Evolutionary conservation across 2,329 filamentous ascomycete genomes (phyloP), one percentile per base, ranked within the genome.

Genomic region (Colletotrichum sp.): DNA sequence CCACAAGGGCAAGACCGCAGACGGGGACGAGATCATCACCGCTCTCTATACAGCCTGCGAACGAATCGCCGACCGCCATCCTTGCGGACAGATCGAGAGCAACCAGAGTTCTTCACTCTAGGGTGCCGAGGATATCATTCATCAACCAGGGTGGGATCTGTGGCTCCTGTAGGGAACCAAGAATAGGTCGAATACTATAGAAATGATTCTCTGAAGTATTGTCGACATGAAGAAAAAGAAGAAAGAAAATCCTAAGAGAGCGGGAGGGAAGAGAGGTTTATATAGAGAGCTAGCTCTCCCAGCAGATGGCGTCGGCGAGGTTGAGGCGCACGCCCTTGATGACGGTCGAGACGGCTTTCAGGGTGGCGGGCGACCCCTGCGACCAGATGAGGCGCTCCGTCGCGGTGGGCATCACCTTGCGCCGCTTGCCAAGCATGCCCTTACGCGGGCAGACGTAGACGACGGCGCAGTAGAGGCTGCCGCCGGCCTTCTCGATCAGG

Each of bases 141-240:
- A 97, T 97, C 95, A 95, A 94, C 94, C 95, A 95, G 95, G 94
- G 93, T 96, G 92, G 92, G 92, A 91, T 95, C 94, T 96, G 94
- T 96, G 92, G 94, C 96, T 98, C 90, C 90, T 94, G 91, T 96
- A 91, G 92, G 92, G 92, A 96, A 94, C 93, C 95, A 94, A 97
- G 94, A 95, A 92, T 91, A 90, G 91, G 94, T 96, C 93, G 93
- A 95, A 91, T 93, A 96, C 96, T 98, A 96, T 96, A 98, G 94
- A 98, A 97, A 95, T 95, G 95, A 96, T 96, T 96, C 94, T 95
- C 86, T 76, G 74, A 76, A 76, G 74, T 76, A 76, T 76, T 76
- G 74, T 76, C 74, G 74, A 76, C 74, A 76, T 76, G 70, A 75
- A 48, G 73, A 68, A 73, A 75, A 73, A 73, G 43, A 72, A 73